phyloP scores from a whole-genome alignment of 768 basidiomycete species.

The Suillus tomentosus region DNA sequence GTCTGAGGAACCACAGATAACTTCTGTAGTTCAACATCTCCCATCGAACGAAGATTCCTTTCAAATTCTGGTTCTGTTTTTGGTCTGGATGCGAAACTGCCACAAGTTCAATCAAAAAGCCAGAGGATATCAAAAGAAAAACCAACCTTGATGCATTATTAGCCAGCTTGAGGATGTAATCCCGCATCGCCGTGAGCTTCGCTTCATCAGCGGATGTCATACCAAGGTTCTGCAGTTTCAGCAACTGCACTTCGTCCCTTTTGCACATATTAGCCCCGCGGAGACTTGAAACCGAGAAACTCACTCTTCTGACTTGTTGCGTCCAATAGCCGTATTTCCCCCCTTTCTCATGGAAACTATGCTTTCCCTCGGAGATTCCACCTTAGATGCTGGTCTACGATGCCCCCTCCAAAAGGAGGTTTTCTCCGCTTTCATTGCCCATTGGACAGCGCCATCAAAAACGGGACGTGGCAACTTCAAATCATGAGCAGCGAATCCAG shows the following conservation, averaged over 20 bases:
- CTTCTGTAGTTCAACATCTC: slow-evolving; percentile 79
- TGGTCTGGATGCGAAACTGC: slow-evolving; percentile 68
- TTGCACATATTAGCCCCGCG: neutral
- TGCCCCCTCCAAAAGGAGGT: slow-evolving; percentile 76
- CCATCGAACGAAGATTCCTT: slow-evolving; percentile 60
- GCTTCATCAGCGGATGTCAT: slow-evolving; percentile 81
- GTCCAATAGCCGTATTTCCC: slow-evolving; percentile 42
- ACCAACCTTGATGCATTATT: slow-evolving; percentile 73
- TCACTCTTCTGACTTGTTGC: slow-evolving; percentile 76
- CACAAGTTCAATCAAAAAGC: slow-evolving; percentile 11
- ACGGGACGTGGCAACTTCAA: slow-evolving; percentile 63
- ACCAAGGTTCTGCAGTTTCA: slow-evolving; percentile 83
- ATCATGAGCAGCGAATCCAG: slow-evolving; percentile 5
- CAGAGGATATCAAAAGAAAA: neutral
- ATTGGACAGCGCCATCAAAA: slow-evolving; percentile 82
- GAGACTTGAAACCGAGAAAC: slow-evolving; percentile 26
- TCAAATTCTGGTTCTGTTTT: slow-evolving; percentile 64
- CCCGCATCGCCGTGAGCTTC: slow-evolving; percentile 86
- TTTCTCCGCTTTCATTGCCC: slow-evolving; percentile 86
- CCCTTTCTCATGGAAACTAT: slow-evolving; percentile 64
- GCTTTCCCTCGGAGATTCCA: slow-evolving; percentile 73
- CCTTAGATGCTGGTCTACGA: slow-evolving; percentile 46
- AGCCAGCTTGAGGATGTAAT: slow-evolving; percentile 85
- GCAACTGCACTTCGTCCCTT: slow-evolving; percentile 78
- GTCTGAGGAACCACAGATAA: slow-evolving; percentile 90